phyloP scores from a whole-genome alignment of 495 filamentous ascomycete species.

The Aspergillus kassunensis region DNA sequence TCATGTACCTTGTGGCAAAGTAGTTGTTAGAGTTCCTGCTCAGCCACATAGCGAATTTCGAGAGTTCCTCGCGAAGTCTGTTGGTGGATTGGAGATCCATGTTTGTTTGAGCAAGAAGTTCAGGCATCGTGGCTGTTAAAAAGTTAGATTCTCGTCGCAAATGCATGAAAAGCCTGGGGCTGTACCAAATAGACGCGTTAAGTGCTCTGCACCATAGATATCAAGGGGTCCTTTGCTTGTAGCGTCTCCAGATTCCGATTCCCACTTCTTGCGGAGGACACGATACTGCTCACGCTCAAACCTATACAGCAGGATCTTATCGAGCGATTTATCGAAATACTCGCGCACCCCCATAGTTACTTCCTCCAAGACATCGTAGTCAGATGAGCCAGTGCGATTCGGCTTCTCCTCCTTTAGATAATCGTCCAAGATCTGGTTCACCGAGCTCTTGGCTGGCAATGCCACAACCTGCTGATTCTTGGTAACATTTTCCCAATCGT shows the following conservation, averaged over 20 bases:
- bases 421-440: conserved; percentile 71
- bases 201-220: conserved; percentile 91
- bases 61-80: conserved; percentile 80
- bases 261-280: conserved; percentile 62
- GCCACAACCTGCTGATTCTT: conserved; percentile 86
- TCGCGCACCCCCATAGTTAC: conserved; percentile 76
- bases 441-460: conserved; percentile 70
- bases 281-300: conserved; percentile 87
- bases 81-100: conserved; percentile 90
- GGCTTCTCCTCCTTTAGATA: conserved; percentile 67
- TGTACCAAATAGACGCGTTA: conserved; percentile 83
- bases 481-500: conserved; percentile 98
- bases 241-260: conserved; percentile 49
- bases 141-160: too few relatives aligned
- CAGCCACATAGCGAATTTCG: conserved; percentile 77
- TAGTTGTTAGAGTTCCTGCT: conserved; percentile 66
- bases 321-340: conserved; percentile 86
- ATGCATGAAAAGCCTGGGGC: too few relatives aligned
- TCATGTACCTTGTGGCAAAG: conserved; percentile 76
- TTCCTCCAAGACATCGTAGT: conserved; percentile 83
- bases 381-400: conserved; percentile 60
- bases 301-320: conserved; percentile 83
- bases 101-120: conserved; percentile 93
- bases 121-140: conserved; percentile 76
- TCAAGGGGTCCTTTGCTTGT: conserved; percentile 65